Conservation (phyloP, 2,329 filamentous ascomycete genomes). For the Diplodia corticola region DNA sequence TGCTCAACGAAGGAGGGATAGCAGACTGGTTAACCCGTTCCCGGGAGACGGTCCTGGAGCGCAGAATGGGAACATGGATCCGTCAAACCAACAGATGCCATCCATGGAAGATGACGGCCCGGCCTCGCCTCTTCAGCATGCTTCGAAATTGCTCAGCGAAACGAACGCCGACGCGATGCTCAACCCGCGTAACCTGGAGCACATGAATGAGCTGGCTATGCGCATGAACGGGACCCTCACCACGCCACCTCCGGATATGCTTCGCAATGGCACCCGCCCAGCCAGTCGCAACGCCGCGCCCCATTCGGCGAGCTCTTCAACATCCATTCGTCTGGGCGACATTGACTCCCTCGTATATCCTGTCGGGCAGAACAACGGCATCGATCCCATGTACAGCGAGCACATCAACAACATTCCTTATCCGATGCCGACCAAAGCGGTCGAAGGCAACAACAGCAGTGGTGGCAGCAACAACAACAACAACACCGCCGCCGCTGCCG, state of each 20-base stretch:
- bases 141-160: constrained; percentile 65
- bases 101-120: constrained; percentile 61
- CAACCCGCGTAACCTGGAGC: constrained; percentile 64
- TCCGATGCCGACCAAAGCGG: constrained; percentile 66
- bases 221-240: constrained; percentile 57
- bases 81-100: constrained; percentile 47
- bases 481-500: neutral
- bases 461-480: neutral
- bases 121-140: constrained; percentile 67
- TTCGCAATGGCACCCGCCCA: constrained; percentile 49
- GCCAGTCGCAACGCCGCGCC: constrained; percentile 46
- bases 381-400: constrained; percentile 91
- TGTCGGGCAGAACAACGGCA: constrained; percentile 85
- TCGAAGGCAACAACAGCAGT: constrained; percentile 45
- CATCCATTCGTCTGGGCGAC: constrained; percentile 56
- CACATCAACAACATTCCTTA: constrained; percentile 95
- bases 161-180: constrained; percentile 66
- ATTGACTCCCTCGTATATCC: constrained; percentile 81
- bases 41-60: constrained; percentile 37
- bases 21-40: constrained; percentile 50
- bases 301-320: constrained; percentile 51
- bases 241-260: constrained; percentile 57
- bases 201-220: constrained; percentile 61
- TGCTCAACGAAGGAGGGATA: constrained; percentile 63
- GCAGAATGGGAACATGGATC: constrained; percentile 44